Conservation (phyloP, 2,329 filamentous ascomycete genomes). For the Nigrospora osmanthi region DNA sequence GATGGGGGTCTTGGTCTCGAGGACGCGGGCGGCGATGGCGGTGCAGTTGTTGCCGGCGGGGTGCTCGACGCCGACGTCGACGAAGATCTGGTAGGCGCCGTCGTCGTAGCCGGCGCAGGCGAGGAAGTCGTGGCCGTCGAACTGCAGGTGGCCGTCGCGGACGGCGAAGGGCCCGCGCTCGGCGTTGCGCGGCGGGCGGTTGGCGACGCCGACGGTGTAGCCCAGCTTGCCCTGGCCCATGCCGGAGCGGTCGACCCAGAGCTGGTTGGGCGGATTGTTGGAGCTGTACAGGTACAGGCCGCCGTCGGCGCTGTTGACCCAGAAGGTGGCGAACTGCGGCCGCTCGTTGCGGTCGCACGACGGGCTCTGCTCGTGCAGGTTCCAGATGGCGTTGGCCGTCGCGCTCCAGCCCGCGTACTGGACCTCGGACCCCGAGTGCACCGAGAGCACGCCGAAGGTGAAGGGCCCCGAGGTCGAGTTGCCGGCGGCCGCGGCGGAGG, state of each 20-base stretch:
- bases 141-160: constrained; percentile 34
- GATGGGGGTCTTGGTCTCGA: too few relatives aligned
- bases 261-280: constrained; percentile 32
- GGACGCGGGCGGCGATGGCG: too few relatives aligned
- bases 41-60: too few relatives aligned
- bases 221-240: constrained; percentile 39
- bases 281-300: constrained; percentile 40
- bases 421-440: constrained; percentile 39
- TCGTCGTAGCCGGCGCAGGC: constrained; percentile 43
- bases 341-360: constrained; percentile 32
- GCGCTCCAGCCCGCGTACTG: constrained; percentile 40
- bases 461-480: constrained; percentile 13
- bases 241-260: constrained; percentile 48
- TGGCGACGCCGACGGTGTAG: constrained; percentile 37
- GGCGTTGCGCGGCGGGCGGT: constrained; percentile 27
- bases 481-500: constrained; percentile 17
- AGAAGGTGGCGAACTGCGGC: constrained; percentile 39
- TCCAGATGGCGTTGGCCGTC: constrained; percentile 30
- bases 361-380: constrained; percentile 34
- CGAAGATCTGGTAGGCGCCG: constrained; percentile 30
- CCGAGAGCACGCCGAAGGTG: constrained; percentile 39
- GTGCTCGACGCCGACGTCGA: too few relatives aligned
- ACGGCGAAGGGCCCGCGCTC: constrained; percentile 41
- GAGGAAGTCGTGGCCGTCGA: constrained; percentile 34
- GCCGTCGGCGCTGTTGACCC: constrained; percentile 28